A percentile compares a stretch with the other conserved stretches of the same genome.
These are phyloP conservation scores for Cronartium ribicola DNA, from an alignment of 1,284 basidiomycete species.

Conservation along the genomic window DNA sequence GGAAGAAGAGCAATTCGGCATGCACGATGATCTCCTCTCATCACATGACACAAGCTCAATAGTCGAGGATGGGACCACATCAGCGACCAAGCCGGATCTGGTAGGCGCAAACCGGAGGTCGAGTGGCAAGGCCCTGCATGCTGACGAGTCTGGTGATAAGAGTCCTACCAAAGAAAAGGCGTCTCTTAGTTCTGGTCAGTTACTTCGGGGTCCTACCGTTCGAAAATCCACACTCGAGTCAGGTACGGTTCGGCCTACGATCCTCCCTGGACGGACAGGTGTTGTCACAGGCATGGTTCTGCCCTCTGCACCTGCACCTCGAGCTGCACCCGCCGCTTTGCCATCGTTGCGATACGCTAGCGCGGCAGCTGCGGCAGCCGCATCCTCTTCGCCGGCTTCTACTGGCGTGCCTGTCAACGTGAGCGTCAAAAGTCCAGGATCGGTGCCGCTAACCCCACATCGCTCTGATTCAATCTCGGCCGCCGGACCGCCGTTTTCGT, in stretches of 20 bases:
- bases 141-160: constrained; percentile 42
- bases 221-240: constrained; percentile 48
- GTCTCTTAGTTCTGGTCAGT: constrained; percentile 59
- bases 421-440: constrained; percentile 33
- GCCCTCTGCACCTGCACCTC: constrained; percentile 56
- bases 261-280: constrained; percentile 49
- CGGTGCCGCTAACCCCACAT: constrained; percentile 19
- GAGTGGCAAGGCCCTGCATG: constrained; percentile 31
- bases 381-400: constrained; percentile 42
- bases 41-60: constrained; percentile 56
- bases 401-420: neutral
- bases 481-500: constrained; percentile 44
- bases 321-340: constrained; percentile 55
- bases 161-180: constrained; percentile 44
- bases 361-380: constrained; percentile 79
- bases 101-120: constrained; percentile 26
- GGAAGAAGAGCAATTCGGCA: constrained; percentile 78
- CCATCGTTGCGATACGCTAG: constrained; percentile 82
- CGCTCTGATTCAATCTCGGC: constrained; percentile 34
- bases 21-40: constrained; percentile 62
- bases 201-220: constrained; percentile 42
- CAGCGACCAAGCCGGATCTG: constrained; percentile 45
- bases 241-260: constrained; percentile 55
- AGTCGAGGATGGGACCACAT: constrained; percentile 50
- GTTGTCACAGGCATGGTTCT: constrained; percentile 43